phyloP scores from a whole-genome alignment of 2,329 filamentous ascomycete species.

The Cryoendolithus antarcticus region DNA sequence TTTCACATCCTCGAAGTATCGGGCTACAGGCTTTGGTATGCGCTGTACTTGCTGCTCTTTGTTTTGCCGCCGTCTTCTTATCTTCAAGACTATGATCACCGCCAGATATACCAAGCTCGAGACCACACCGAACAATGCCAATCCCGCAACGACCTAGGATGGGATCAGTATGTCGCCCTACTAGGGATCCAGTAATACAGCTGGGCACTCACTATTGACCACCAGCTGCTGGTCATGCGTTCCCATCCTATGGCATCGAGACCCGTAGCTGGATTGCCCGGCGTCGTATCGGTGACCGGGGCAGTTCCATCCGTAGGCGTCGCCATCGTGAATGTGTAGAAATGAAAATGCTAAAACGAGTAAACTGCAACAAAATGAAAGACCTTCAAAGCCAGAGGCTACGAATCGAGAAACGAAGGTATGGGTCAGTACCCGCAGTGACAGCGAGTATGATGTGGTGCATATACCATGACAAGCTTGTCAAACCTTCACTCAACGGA shows the following conservation, averaged over 20 bases:
- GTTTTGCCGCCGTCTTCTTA: conserved; percentile 1
- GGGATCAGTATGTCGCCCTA: too few relatives aligned
- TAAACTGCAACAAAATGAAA: too few relatives aligned
- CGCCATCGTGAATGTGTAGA: neutral
- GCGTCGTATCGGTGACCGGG: too few relatives aligned
- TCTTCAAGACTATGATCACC: neutral
- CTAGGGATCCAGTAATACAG: too few relatives aligned
- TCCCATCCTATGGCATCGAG: conserved; percentile 22
- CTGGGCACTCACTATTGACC: conserved; percentile 16
- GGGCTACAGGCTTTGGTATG: conserved; percentile 1
- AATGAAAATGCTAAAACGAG: too few relatives aligned
- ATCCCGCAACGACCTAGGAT: conserved; percentile 13
- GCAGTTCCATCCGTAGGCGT: too few relatives aligned
- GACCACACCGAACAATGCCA: conserved; percentile 4
- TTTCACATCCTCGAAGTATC: conserved; percentile 5
- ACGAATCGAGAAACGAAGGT: too few relatives aligned
- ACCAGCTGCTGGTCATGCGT: conserved; percentile 28
- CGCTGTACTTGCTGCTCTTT: neutral
- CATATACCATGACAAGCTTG: too few relatives aligned
- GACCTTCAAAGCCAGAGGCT: too few relatives aligned
- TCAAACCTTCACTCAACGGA: too few relatives aligned
- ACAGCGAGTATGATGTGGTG: too few relatives aligned
- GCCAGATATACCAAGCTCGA: conserved; percentile 2
- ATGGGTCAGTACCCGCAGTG: too few relatives aligned
- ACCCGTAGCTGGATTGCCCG: neutral